Conservation (phyloP, 140 eudicot species). For the Bidens hawaiensis region DNA sequence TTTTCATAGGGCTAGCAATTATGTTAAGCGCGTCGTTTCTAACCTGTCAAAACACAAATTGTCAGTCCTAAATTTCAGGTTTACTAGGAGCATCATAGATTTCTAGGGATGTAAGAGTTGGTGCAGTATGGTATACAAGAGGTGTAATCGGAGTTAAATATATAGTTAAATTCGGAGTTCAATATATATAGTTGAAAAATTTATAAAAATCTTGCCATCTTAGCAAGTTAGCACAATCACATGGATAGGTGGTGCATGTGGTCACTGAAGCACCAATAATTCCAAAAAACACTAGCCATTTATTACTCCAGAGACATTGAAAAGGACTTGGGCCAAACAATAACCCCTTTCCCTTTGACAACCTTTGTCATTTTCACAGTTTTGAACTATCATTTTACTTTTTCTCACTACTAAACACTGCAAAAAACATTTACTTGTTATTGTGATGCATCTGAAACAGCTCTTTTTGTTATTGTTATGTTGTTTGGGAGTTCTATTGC, state of each 20-base stretch:
- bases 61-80: too few relatives aligned
- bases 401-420: not conserved
- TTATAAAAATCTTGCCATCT: constrained; percentile 1
- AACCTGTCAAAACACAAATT: too few relatives aligned
- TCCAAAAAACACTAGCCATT: constrained; percentile 26
- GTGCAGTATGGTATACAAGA: too few relatives aligned
- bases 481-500: not conserved
- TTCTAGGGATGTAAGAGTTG: too few relatives aligned
- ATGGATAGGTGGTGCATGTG: constrained; percentile 31
- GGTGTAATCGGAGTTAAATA: too few relatives aligned
- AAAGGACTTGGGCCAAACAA: constrained; percentile 35
- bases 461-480: not conserved
- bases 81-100: too few relatives aligned
- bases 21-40: too few relatives aligned
- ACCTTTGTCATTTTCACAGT: constrained; percentile 28
- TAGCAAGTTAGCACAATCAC: constrained; percentile 21
- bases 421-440: constrained; percentile 2
- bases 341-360: constrained; percentile 29
- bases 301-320: constrained; percentile 43
- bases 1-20: too few relatives aligned
- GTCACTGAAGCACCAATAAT: constrained; percentile 28
- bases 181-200: too few relatives aligned
- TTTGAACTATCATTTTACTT: constrained; percentile 5
- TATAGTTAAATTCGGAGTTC: too few relatives aligned
- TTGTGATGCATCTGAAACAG: not conserved